A percentile compares a stretch with the other conserved stretches of the same genome.
These are phyloP conservation scores for Boletus huronensis DNA, from an alignment of 768 basidiomycete genomes.

Conservation along the genomic window DNA sequence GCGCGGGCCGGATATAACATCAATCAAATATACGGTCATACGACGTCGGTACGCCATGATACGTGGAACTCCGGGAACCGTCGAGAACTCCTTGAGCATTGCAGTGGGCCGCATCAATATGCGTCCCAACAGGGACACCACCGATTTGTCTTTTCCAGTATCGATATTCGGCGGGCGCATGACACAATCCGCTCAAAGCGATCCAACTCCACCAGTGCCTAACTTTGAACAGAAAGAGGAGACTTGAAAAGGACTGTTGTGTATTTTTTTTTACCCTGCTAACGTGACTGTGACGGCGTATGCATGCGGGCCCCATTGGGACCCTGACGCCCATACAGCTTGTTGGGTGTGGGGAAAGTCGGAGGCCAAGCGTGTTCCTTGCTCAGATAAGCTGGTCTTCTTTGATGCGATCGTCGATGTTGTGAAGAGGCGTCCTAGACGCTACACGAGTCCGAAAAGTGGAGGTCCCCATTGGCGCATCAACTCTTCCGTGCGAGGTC, in stretches of 20 bases:
- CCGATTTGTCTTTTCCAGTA: background rate
- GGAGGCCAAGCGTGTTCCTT: background rate
- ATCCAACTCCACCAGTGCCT: background rate
- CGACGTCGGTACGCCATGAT: background rate
- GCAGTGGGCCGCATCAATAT: background rate
- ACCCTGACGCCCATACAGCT: background rate
- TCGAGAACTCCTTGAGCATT: background rate
- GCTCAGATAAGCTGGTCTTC: background rate
- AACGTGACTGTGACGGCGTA: slow-evolving; percentile 19
- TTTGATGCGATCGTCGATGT: slow-evolving; percentile 1
- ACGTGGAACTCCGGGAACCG: background rate
- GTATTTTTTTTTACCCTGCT: background rate
- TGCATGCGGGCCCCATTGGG: background rate
- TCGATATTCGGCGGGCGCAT: background rate
- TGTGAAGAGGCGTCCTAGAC: background rate
- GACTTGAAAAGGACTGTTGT: background rate
- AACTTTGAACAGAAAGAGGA: background rate
- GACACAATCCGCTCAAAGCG: background rate
- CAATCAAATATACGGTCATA: background rate
- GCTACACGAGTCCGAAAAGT: background rate
- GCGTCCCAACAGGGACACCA: background rate
- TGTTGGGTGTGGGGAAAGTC: background rate
- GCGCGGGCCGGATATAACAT: background rate
- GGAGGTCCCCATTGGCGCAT: background rate
- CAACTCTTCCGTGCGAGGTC: background rate